Evolutionary conservation across 164 flowering plant genomes (phyloP).

Genomic region (Magnolia sinica): DNA sequence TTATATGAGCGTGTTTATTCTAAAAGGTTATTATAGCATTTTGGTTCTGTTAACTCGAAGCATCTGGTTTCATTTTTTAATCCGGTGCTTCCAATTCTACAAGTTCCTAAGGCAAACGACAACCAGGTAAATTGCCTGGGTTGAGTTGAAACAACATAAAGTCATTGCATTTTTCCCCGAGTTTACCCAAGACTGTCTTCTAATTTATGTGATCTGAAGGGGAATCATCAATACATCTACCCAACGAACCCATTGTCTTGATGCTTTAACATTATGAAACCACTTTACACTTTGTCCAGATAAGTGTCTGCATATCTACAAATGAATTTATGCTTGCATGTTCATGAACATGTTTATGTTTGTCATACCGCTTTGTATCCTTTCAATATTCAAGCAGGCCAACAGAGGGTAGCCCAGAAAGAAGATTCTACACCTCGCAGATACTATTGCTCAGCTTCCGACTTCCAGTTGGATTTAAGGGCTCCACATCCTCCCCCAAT

Average conservation of each 20-base stretch:
- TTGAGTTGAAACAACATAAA: too few relatives aligned
- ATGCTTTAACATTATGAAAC: neutral
- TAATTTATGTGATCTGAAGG: neutral
- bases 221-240: neutral
- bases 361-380: constrained; percentile 19
- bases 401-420: constrained; percentile 35
- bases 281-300: neutral
- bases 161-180: neutral
- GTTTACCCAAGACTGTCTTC: neutral
- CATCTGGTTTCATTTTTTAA: neutral
- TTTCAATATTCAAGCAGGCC: constrained; percentile 37
- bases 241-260: neutral
- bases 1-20: too few relatives aligned
- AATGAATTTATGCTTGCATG: neutral
- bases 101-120: neutral
- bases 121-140: neutral
- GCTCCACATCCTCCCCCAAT: constrained; percentile 48
- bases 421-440: constrained; percentile 28
- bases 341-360: neutral
- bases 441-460: constrained; percentile 28
- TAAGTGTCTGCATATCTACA: neutral
- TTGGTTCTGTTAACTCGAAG: neutral
- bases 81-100: neutral
- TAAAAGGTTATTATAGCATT: too few relatives aligned
- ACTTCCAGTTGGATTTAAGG: constrained; percentile 32